Conservation (phyloP, 2,329 filamentous ascomycete species). For the Hymenoscyphus salicellus region DNA sequence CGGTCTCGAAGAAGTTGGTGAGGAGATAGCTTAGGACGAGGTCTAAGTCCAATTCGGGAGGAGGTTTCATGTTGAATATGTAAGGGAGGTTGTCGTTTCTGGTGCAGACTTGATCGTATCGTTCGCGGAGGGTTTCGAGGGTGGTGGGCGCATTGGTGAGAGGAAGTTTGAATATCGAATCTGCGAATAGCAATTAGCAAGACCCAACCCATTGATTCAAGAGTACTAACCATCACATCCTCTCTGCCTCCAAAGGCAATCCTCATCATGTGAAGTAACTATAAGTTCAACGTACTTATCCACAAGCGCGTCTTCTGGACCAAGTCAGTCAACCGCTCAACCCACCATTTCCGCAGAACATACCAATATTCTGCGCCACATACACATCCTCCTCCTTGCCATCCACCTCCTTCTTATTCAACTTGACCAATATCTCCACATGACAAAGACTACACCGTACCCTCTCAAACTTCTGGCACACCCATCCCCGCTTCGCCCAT, state of each 20-base stretch:
- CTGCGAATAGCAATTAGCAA: slow-evolving; percentile 37
- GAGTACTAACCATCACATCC: slow-evolving; percentile 73
- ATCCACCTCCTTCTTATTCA: slow-evolving; percentile 60
- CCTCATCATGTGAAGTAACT: slow-evolving; percentile 70
- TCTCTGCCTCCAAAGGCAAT: slow-evolving; percentile 80
- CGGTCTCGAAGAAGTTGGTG: slow-evolving; percentile 48
- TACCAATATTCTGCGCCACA: slow-evolving; percentile 59
- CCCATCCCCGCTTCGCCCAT: slow-evolving; percentile 93
- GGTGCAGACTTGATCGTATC: slow-evolving; percentile 62
- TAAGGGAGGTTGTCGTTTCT: slow-evolving; percentile 58
- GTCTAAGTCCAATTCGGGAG: slow-evolving; percentile 51
- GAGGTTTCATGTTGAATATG: slow-evolving; percentile 55
- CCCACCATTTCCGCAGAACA: slow-evolving; percentile 25
- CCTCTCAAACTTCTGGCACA: slow-evolving; percentile 77
- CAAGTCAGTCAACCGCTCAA: slow-evolving; percentile 25
- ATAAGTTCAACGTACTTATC: slow-evolving; percentile 74
- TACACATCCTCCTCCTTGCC: slow-evolving; percentile 53
- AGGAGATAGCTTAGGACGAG: slow-evolving; percentile 50
- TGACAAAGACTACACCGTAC: slow-evolving; percentile 84
- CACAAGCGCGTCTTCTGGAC: slow-evolving; percentile 63
- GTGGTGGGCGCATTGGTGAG: slow-evolving; percentile 60
- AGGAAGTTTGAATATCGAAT: slow-evolving; percentile 58
- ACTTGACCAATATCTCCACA: slow-evolving; percentile 77
- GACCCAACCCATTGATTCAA: background rate
- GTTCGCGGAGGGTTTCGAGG: slow-evolving; percentile 55